Percentiles rank a stretch among this genome's conserved stretches.
Evolutionary conservation across 2,329 filamentous ascomycete species (phyloP).

Genomic region (Cladosporium sp.): DNA sequence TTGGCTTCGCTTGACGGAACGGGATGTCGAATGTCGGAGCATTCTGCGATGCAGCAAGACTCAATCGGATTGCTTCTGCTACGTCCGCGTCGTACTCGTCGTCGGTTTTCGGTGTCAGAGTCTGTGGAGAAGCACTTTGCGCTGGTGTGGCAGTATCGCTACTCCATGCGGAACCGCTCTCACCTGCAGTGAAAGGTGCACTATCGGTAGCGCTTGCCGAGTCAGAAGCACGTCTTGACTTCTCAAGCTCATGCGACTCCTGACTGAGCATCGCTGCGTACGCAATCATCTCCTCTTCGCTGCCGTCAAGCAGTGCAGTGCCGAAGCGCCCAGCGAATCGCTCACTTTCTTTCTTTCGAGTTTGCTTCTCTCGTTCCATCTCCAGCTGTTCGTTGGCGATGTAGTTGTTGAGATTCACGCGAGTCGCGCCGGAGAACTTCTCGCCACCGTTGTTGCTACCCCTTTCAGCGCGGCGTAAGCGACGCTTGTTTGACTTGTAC

Average conservation of each 20-base stretch:
- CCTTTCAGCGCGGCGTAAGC: conserved; percentile 68
- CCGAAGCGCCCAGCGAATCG: conserved; percentile 80
- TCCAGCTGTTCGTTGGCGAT: conserved; percentile 86
- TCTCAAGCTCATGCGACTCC: conserved; percentile 57
- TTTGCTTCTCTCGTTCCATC: conserved; percentile 71
- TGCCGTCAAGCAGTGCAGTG: conserved; percentile 67
- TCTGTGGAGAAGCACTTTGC: conserved; percentile 28
- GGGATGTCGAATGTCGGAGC: conserved; percentile 45
- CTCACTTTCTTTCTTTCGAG: conserved; percentile 66
- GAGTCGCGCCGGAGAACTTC: conserved; percentile 62
- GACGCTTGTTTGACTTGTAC: conserved; percentile 76
- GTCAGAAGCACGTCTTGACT: conserved; percentile 49
- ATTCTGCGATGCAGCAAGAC: conserved; percentile 38
- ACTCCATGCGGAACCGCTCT: conserved; percentile 36
- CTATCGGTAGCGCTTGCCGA: conserved; percentile 43
- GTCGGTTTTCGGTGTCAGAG: conserved; percentile 42
- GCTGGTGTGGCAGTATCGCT: conserved; percentile 33
- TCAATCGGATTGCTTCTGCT: conserved; percentile 63
- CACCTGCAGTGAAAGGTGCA: conserved; percentile 39
- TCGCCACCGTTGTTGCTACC: conserved; percentile 62
- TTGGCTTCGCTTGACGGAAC: conserved; percentile 47
- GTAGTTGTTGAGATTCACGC: conserved; percentile 73
- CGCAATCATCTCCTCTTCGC: conserved; percentile 63
- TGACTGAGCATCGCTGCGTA: conserved; percentile 65
- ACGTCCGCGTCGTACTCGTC: conserved; percentile 60